These are phyloP conservation scores for Paralagenidium karlingii DNA, from an alignment of 352 stramenopile genomes.

Conservation along the genomic window DNA sequence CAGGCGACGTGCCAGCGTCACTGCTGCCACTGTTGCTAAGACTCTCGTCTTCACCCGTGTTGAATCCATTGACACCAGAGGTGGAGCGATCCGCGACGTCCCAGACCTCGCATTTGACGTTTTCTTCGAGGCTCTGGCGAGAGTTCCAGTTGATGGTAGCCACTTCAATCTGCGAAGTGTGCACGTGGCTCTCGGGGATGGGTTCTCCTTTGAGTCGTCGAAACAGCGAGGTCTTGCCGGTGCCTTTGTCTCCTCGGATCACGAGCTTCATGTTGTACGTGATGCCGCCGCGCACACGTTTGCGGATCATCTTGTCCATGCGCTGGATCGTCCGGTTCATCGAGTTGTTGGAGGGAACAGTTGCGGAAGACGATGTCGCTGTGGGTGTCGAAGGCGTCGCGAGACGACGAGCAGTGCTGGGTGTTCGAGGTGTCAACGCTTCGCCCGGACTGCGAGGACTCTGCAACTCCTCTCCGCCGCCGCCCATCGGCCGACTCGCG, in stretches of 20 bases:
- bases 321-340: slow-evolving; percentile 59
- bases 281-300: slow-evolving; percentile 60
- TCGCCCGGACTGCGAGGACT: not conserved
- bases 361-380: slow-evolving; percentile 5
- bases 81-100: slow-evolving; percentile 71
- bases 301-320: slow-evolving; percentile 75
- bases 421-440: slow-evolving; percentile 4
- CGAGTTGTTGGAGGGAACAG: slow-evolving; percentile 2
- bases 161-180: slow-evolving; percentile 78
- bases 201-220: slow-evolving; percentile 66
- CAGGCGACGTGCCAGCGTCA: slow-evolving; percentile 6
- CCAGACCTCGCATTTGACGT: slow-evolving; percentile 85
- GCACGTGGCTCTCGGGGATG: slow-evolving; percentile 49
- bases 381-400: slow-evolving; percentile 28
- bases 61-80: slow-evolving; percentile 16
- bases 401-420: slow-evolving; percentile 9
- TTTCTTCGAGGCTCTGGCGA: slow-evolving; percentile 51
- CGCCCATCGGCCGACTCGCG: slow-evolving; percentile 6
- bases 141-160: slow-evolving; percentile 83
- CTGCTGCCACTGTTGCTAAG: slow-evolving; percentile 1
- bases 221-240: slow-evolving; percentile 83
- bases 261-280: slow-evolving; percentile 91
- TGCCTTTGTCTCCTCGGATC: slow-evolving; percentile 67
- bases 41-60: slow-evolving; percentile 7
- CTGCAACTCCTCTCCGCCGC: slow-evolving; percentile 5